These are phyloP conservation scores for Cetraspora pellucida DNA, from an alignment of 192 early-diverging fungal genomes.

Conservation along the genomic window DNA sequence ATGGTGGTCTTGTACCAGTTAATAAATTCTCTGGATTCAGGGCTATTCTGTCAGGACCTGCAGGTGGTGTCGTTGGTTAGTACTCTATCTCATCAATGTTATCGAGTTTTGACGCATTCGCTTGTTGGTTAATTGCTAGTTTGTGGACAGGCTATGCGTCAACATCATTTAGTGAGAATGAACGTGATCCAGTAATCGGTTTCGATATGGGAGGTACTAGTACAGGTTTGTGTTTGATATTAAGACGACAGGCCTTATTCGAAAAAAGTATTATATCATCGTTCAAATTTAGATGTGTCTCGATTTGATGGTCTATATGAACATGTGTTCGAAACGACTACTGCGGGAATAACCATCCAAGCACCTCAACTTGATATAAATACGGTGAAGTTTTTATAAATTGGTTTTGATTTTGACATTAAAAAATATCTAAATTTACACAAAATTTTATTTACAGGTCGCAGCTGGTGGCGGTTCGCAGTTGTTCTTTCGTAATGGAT, in stretches of 20 bases:
- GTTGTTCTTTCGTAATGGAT: conserved; percentile 89
- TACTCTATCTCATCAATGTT: neutral
- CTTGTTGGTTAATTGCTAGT: neutral
- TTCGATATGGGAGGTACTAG: conserved; percentile 97
- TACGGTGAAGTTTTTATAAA: conserved; percentile 52
- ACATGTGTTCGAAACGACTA: conserved; percentile 94
- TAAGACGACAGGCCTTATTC: neutral
- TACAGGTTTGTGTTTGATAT: conserved; percentile 44
- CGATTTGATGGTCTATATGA: conserved; percentile 86
- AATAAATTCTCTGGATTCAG: conserved; percentile 82
- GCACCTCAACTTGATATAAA: conserved; percentile 96
- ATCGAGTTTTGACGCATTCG: neutral
- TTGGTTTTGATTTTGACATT: neutral
- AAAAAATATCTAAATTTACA: neutral
- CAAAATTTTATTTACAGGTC: conserved; percentile 38
- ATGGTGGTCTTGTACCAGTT: conserved; percentile 91
- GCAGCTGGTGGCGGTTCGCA: conserved; percentile 96
- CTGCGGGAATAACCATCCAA: conserved; percentile 88
- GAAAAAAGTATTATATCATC: neutral
- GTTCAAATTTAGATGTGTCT: conserved; percentile 77
- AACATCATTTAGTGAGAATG: conserved; percentile 52
- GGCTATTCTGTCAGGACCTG: conserved; percentile 94
- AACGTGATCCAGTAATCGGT: conserved; percentile 75
- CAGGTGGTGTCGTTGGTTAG: conserved; percentile 89
- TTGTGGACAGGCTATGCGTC: conserved; percentile 46